Percentiles rank a stretch among this genome's conserved stretches.
These are phyloP conservation scores for Colletotrichum sp. DNA, from an alignment of 2,329 filamentous ascomycete species.

Conservation along the genomic window DNA sequence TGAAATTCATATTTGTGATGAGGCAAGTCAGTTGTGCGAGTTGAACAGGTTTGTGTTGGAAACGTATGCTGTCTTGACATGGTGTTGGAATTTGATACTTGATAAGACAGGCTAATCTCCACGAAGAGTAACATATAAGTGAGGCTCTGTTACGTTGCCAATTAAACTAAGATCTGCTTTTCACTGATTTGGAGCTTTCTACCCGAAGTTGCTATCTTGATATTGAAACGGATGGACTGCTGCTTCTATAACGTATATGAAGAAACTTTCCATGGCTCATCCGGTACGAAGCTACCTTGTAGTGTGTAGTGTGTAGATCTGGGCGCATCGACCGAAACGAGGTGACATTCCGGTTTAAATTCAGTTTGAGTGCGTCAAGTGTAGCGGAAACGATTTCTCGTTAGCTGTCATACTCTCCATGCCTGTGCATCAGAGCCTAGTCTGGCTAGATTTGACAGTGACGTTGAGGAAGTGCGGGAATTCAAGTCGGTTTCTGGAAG, in stretches of 20 bases:
- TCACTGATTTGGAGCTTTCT: not conserved
- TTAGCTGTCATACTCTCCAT: too few species aligned
- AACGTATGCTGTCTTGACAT: not conserved
- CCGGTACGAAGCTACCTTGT: not conserved
- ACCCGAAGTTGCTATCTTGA: not conserved
- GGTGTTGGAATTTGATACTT: not conserved
- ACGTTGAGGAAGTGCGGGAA: too few species aligned
- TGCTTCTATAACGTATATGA: not conserved
- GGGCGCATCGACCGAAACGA: accelerated
- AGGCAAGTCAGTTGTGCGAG: not conserved
- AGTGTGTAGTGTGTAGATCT: accelerated
- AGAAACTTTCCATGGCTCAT: not conserved
- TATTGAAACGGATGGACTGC: not conserved
- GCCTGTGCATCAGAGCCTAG: too few species aligned
- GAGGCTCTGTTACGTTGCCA: accelerated
- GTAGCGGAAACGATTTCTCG: too few species aligned
- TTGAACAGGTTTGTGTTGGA: not conserved
- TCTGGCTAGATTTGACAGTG: too few species aligned
- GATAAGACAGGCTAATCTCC: accelerated
- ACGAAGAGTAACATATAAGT: accelerated
- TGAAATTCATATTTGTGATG: not conserved
- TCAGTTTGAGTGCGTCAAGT: accelerated
- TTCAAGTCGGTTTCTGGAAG: too few species aligned
- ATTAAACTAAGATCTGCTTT: not conserved
- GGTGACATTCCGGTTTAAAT: not conserved